Conservation (phyloP, 768 basidiomycete genomes). For the Psilocybe cyanescens region DNA sequence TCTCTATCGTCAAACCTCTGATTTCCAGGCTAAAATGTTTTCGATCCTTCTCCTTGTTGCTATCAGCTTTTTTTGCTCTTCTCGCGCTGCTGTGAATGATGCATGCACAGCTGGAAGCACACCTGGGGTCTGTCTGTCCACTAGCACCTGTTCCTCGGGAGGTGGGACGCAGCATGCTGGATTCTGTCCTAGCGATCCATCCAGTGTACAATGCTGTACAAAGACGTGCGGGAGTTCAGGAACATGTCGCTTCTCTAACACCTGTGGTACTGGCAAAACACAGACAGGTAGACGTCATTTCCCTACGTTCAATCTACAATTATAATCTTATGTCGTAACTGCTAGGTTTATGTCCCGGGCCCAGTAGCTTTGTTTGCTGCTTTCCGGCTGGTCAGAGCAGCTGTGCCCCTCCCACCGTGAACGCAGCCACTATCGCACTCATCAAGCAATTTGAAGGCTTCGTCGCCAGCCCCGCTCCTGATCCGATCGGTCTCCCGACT, state of each 20-base stretch:
- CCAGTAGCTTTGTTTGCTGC: slow-evolving; percentile 29
- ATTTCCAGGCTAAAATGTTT: background rate
- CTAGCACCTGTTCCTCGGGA: slow-evolving; percentile 24
- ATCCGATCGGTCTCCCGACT: slow-evolving; percentile 39
- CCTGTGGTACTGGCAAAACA: slow-evolving; percentile 26
- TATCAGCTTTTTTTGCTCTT: background rate
- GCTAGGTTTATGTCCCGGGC: slow-evolving; percentile 33
- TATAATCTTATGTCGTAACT: background rate
- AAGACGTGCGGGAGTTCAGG: slow-evolving; percentile 30
- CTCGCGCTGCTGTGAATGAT: slow-evolving; percentile 24
- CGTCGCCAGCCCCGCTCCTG: slow-evolving; percentile 32
- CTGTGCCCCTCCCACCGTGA: slow-evolving; percentile 20
- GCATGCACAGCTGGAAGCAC: slow-evolving; percentile 27
- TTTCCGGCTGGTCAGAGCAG: slow-evolving; percentile 12
- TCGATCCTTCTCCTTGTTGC: slow-evolving; percentile 3
- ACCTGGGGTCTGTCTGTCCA: slow-evolving; percentile 30
- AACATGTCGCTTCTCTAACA: slow-evolving; percentile 27
- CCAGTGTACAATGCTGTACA: slow-evolving; percentile 31
- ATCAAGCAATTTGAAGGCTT: slow-evolving; percentile 37
- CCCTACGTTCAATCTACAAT: background rate
- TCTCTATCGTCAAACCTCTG: background rate
- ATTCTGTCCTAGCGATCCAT: slow-evolving; percentile 32
- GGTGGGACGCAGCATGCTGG: slow-evolving; percentile 26
- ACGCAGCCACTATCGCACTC: slow-evolving; percentile 28
- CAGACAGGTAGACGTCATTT: slow-evolving; percentile 20